phyloP scores from a whole-genome alignment of 2,329 filamentous ascomycete genomes.

The Nemania bipapillata region DNA sequence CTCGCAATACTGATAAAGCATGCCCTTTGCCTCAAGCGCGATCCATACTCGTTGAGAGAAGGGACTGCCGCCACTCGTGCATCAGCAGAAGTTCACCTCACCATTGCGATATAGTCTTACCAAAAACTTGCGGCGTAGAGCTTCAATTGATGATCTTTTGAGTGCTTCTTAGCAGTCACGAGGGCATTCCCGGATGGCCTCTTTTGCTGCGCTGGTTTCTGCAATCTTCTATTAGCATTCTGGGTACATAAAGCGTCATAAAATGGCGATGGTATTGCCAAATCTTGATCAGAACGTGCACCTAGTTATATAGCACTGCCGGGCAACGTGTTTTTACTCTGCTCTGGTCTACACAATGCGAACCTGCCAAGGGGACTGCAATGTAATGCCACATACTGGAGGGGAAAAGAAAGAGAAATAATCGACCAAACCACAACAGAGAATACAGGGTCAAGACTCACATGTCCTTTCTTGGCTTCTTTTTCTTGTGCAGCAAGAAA shows the following conservation, averaged over 20 bases:
- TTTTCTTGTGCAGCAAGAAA: constrained; percentile 72
- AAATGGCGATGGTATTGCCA: background rate
- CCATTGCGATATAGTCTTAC: constrained; percentile 56
- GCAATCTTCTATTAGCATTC: constrained; percentile 40
- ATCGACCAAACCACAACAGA: background rate
- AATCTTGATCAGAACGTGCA: background rate
- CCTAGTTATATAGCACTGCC: background rate
- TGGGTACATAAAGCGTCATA: background rate
- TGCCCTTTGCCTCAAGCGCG: constrained; percentile 79
- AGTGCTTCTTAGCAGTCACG: constrained; percentile 74
- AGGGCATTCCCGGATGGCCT: constrained; percentile 77
- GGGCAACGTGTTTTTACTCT: background rate
- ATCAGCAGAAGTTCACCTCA: constrained; percentile 31
- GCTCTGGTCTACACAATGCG: background rate
- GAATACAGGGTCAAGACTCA: constrained; percentile 52
- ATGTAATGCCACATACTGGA: background rate
- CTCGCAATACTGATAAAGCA: constrained; percentile 87
- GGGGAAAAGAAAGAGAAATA: background rate
- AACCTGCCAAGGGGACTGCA: background rate
- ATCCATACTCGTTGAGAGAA: constrained; percentile 93
- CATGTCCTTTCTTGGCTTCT: constrained; percentile 69
- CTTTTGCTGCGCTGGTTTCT: constrained; percentile 74
- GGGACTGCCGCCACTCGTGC: constrained; percentile 63
- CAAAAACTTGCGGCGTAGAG: constrained; percentile 87
- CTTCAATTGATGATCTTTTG: constrained; percentile 76